These are phyloP conservation scores for Macrophomina tecta DNA, from an alignment of 2,329 filamentous ascomycete genomes.

Conservation along the genomic window DNA sequence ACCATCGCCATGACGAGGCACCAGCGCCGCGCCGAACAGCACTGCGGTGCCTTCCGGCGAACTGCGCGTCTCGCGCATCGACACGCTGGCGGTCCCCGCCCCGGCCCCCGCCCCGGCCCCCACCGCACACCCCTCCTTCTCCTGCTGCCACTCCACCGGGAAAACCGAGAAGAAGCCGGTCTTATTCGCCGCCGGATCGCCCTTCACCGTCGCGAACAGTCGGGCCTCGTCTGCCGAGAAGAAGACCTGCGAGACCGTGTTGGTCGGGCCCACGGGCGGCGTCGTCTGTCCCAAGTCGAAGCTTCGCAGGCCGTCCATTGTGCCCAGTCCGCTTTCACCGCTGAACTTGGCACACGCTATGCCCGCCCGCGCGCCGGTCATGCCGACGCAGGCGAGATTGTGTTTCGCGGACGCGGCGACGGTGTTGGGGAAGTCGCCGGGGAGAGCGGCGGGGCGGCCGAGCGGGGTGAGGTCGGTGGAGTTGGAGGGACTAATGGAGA, in stretches of 20 bases:
- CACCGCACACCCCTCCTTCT: background rate
- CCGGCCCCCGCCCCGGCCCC: background rate
- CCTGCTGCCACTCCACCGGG: conserved; percentile 43
- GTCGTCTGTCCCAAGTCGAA: conserved; percentile 63
- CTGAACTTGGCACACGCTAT: conserved; percentile 46
- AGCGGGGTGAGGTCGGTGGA: conserved; percentile 40
- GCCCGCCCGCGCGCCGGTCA: conserved; percentile 44
- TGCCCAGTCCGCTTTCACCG: conserved; percentile 35
- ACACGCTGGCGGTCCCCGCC: conserved; percentile 24
- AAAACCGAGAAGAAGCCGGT: conserved; percentile 64
- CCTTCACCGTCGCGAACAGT: conserved; percentile 66
- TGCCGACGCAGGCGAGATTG: conserved; percentile 46
- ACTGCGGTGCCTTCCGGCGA: conserved; percentile 63
- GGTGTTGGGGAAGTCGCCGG: conserved; percentile 48
- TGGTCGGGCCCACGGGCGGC: conserved; percentile 63
- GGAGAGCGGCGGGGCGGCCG: conserved; percentile 42
- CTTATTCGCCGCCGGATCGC: conserved; percentile 60
- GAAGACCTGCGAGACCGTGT: conserved; percentile 66
- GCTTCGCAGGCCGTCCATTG: conserved; percentile 42
- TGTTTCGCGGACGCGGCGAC: conserved; percentile 46
- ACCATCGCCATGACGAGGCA: conserved; percentile 44
- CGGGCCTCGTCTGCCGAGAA: conserved; percentile 62
- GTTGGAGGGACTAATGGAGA: conserved; percentile 40
- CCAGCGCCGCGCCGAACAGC: conserved; percentile 59
- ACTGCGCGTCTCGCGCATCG: conserved; percentile 38